These are phyloP conservation scores for Erigeron canadensis DNA, from an alignment of 129 eudicot species.

Conservation along the genomic window DNA sequence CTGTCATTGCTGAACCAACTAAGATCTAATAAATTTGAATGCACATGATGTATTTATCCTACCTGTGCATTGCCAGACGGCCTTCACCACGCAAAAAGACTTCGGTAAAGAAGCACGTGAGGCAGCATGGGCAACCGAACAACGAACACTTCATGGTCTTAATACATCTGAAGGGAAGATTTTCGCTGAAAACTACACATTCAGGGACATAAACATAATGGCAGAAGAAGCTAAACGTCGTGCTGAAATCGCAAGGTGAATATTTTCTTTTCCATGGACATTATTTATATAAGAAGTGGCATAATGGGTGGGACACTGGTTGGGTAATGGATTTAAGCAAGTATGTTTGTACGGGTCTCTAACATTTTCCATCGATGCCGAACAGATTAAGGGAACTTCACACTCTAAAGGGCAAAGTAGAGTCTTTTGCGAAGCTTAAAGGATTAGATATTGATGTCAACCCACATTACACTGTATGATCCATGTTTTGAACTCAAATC, in stretches of 20 bases:
- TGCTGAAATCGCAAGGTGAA: constrained; percentile 71
- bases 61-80: constrained; percentile 38
- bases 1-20: background rate
- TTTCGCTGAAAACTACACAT: constrained; percentile 43
- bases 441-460: constrained; percentile 67
- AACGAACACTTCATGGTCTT: constrained; percentile 58
- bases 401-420: constrained; percentile 65
- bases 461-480: constrained; percentile 64
- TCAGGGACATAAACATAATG: constrained; percentile 59
- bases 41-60: background rate
- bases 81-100: constrained; percentile 50
- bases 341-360: background rate
- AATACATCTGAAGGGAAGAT: constrained; percentile 42
- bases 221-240: constrained; percentile 74
- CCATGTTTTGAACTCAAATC: background rate
- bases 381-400: constrained; percentile 65
- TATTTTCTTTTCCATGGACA: constrained; percentile 5
- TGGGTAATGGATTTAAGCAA: background rate
- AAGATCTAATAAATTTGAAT: background rate
- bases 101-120: constrained; percentile 70
- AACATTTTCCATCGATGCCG: constrained; percentile 7
- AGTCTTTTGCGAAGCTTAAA: constrained; percentile 64
- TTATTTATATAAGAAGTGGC: background rate
- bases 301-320: background rate
- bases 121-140: constrained; percentile 73